These are phyloP conservation scores for Fusarium musae DNA, from an alignment of 2,329 filamentous ascomycete genomes.

Conservation along the genomic window DNA sequence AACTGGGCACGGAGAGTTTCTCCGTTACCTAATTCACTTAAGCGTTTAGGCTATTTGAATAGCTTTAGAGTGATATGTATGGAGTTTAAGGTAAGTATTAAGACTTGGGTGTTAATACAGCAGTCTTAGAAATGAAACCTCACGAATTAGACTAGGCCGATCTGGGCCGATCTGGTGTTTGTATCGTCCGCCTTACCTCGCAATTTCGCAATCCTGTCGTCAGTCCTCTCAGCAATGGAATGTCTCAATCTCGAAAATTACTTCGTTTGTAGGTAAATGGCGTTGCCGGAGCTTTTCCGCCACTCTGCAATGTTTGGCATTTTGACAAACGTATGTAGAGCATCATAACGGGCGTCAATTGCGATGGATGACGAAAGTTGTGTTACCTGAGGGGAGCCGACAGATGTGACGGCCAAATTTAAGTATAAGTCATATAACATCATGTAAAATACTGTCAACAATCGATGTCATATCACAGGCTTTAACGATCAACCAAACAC, in stretches of 20 bases:
- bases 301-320: not conserved
- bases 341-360: not conserved
- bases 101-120: not conserved
- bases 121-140: not conserved
- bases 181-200: not conserved
- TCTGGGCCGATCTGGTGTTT: not conserved
- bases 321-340: not conserved
- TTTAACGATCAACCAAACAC: no score
- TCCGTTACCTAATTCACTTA: not conserved
- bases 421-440: no score
- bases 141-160: no score
- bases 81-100: not conserved
- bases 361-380: not conserved
- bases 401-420: not conserved
- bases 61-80: not conserved
- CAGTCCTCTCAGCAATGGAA: not conserved
- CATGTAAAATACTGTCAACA: no score
- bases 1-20: not conserved
- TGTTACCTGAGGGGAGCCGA: not conserved
- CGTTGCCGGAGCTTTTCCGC: not conserved
- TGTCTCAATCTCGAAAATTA: not conserved
- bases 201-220: slow-evolving; percentile 18
- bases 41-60: not conserved
- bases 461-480: no score
- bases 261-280: slow-evolving; percentile 1